Evolutionary conservation across 768 basidiomycete genomes (phyloP).

Genomic region (Pleurotus giganteus): DNA sequence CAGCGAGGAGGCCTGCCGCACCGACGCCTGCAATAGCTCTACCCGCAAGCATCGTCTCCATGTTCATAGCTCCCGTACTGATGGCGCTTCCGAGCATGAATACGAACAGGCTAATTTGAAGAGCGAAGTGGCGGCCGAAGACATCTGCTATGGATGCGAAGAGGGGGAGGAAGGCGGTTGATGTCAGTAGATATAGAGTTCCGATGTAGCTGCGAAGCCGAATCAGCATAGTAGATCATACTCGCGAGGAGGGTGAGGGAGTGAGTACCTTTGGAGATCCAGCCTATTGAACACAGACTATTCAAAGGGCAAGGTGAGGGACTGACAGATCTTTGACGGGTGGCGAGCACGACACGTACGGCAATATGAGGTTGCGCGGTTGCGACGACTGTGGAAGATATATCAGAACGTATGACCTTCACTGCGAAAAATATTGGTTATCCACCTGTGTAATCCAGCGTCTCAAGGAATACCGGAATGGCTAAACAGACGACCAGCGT

Average conservation of each 20-base stretch:
- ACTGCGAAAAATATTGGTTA: not conserved
- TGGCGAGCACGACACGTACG: slow-evolving; percentile 24
- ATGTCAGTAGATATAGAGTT: slow-evolving; percentile 47
- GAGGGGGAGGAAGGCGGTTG: slow-evolving; percentile 51
- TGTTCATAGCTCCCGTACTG: slow-evolving; percentile 44
- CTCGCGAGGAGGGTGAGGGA: too few species aligned
- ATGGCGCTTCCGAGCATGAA: slow-evolving; percentile 46
- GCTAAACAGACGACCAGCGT: slow-evolving; percentile 28
- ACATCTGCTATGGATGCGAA: slow-evolving; percentile 50
- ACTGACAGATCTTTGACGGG: not conserved
- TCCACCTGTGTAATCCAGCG: slow-evolving; percentile 12
- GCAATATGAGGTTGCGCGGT: slow-evolving; percentile 52
- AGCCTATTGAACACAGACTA: slow-evolving; percentile 12
- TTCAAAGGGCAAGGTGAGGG: not conserved
- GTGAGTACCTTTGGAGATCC: slow-evolving; percentile 10
- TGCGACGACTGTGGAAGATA: slow-evolving; percentile 39
- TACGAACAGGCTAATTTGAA: slow-evolving; percentile 41
- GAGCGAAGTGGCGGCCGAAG: slow-evolving; percentile 45
- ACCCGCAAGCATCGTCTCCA: slow-evolving; percentile 43
- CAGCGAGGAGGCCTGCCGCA: slow-evolving; percentile 41
- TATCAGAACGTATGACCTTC: not conserved
- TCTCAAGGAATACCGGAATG: slow-evolving; percentile 41
- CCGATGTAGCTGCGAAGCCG: slow-evolving; percentile 40
- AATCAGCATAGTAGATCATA: not conserved
- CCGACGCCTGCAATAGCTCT: slow-evolving; percentile 49